Evolutionary conservation across 352 stramenopile species (phyloP).

Genomic region (Phytophthora hibernalis): DNA sequence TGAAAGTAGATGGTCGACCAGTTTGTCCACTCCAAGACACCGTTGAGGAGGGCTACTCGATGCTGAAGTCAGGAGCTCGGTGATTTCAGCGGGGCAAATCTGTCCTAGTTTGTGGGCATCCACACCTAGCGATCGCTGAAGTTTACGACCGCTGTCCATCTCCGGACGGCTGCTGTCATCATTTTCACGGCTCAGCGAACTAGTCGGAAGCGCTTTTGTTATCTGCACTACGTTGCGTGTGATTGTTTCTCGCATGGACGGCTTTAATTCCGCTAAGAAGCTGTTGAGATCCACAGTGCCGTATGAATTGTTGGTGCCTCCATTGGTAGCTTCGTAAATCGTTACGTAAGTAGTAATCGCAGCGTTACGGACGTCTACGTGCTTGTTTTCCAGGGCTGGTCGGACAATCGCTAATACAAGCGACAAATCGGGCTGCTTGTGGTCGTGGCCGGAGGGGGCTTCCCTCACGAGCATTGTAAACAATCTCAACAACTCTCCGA

Average conservation of each 20-base stretch:
- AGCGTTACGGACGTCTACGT: conserved; percentile 80
- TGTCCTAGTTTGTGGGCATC: conserved; percentile 67
- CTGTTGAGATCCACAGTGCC: conserved; percentile 62
- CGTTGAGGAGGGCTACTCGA: conserved; percentile 46
- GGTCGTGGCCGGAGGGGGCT: conserved; percentile 16
- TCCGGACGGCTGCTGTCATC: conserved; percentile 38
- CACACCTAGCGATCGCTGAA: conserved; percentile 57
- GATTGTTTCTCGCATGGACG: conserved; percentile 76
- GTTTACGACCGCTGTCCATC: conserved; percentile 56
- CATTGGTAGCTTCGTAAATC: conserved; percentile 79
- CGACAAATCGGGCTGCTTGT: conserved; percentile 39
- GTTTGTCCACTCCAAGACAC: conserved; percentile 62
- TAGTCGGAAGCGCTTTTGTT: conserved; percentile 43
- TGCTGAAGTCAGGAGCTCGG: conserved; percentile 49
- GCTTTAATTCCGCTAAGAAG: conserved; percentile 71
- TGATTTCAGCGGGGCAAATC: conserved; percentile 64
- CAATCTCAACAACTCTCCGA: conserved; percentile 70
- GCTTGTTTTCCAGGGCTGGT: conserved; percentile 79
- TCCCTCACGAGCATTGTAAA: conserved; percentile 69
- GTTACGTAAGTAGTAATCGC: conserved; percentile 70
- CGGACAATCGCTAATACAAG: conserved; percentile 59
- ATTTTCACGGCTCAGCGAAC: conserved; percentile 14
- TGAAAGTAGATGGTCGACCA: conserved; percentile 52
- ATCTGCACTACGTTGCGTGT: conserved; percentile 78
- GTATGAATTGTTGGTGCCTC: conserved; percentile 39